Conservation (phyloP, 1,139 yeast genomes). For the Candida tetrigidarum region DNA sequence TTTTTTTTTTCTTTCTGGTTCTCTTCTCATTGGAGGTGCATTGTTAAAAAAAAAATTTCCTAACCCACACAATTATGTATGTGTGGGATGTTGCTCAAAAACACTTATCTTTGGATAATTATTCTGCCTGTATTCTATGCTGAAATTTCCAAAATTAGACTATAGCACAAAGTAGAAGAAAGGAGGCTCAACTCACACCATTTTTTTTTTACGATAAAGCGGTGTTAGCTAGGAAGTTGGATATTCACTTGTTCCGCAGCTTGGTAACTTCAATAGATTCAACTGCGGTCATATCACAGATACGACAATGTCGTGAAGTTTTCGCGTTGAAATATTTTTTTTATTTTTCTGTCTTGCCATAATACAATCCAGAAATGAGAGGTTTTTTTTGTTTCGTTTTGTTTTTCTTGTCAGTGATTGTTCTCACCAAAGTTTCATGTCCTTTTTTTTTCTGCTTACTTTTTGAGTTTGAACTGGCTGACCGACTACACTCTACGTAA, state of each 20-base stretch:
- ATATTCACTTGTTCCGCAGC: neutral
- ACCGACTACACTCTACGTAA: no score
- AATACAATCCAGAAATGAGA: neutral
- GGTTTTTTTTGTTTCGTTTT: neutral
- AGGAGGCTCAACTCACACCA: no score
- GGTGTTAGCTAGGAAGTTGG: neutral
- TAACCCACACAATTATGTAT: no score
- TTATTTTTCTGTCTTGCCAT: neutral
- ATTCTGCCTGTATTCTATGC: neutral
- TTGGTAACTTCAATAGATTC: no score
- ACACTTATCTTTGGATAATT: no score
- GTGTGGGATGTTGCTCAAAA: no score
- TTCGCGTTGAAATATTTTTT: neutral
- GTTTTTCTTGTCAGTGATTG: neutral
- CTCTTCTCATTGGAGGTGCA: neutral
- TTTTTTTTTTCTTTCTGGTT: neutral
- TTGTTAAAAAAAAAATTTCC: neutral
- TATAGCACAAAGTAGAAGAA: neutral
- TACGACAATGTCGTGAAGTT: neutral
- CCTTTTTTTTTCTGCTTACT: neutral
- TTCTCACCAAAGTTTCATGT: neutral
- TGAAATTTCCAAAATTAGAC: neutral
- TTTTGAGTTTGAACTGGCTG: neutral
- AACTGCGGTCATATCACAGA: neutral
- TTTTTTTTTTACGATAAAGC: constrained; percentile 2